phyloP scores from a whole-genome alignment of 164 flowering plant species.

The Dillenia suffruticosa region DNA sequence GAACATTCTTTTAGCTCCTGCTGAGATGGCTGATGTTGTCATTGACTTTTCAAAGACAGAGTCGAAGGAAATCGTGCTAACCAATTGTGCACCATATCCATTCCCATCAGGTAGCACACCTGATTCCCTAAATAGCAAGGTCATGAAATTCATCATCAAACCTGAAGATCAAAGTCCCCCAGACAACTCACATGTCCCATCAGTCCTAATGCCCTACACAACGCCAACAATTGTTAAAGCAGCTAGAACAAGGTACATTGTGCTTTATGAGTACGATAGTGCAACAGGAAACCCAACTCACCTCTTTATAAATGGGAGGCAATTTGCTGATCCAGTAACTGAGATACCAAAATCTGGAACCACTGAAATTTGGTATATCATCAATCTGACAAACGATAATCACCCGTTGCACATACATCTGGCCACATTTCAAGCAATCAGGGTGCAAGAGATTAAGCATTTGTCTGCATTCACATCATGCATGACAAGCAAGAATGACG shows the following conservation, averaged over 20 bases:
- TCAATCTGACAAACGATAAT: slow-evolving; percentile 11
- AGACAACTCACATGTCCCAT: slow-evolving; percentile 6
- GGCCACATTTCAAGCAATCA: slow-evolving; percentile 4
- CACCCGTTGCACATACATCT: slow-evolving; percentile 17
- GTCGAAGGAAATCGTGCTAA: not conserved
- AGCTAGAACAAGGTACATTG: slow-evolving; percentile 9
- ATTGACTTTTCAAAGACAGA: slow-evolving; percentile 4
- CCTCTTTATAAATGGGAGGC: slow-evolving; percentile 10
- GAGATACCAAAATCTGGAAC: slow-evolving; percentile 10
- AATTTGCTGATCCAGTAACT: slow-evolving; percentile 9
- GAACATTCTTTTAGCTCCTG: slow-evolving; percentile 1
- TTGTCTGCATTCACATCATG: slow-evolving; percentile 6
- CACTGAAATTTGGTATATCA: slow-evolving; percentile 14
- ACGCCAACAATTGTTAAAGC: not conserved
- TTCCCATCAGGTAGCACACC: slow-evolving; percentile 4
- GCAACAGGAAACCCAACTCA: slow-evolving; percentile 6
- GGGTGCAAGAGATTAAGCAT: slow-evolving; percentile 1
- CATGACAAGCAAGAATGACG: slow-evolving; percentile 9
- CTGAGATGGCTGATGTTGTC: slow-evolving; percentile 9
- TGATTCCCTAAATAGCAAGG: slow-evolving; percentile 4
- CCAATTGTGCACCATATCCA: slow-evolving; percentile 8
- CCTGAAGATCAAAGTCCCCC: not conserved
- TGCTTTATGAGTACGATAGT: slow-evolving; percentile 12
- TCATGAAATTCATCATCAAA: slow-evolving; percentile 5
- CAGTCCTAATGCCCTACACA: not conserved